Base-by-base conservation (phyloP, 2,329 filamentous ascomycete species). In the Cytospora leucostoma region DNA sequence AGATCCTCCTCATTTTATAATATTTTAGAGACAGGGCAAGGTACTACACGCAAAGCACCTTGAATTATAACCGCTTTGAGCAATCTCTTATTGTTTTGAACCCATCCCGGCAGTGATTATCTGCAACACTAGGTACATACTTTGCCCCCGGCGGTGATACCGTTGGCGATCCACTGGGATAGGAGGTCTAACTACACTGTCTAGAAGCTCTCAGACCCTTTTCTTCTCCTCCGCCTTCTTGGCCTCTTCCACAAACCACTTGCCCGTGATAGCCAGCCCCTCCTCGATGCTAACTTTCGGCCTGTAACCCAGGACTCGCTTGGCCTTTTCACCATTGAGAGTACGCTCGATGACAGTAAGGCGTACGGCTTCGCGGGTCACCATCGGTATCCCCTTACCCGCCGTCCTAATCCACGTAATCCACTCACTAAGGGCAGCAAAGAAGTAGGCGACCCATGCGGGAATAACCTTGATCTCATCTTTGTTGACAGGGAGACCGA, bases 361-460 rank as follows among this genome's bases (percentile, higher is more conserved):
- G 17, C 51, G 65, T 12, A 70, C 61, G 8, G 67, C 64, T 56
- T 68, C 66, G 40, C 64, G 50, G 4, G 63, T 67, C 21, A 69
- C 50, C 3, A 56, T 60, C 0, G 66, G 61, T n/a, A 66, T 63
- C 17, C 63, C 53, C 27, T 38, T 64, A 53, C 67, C 67, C 13
- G 58, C 66, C 8, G 66, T 63, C 3, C 52, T 38, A 2, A 65
- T 37, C 68, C 67, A 68, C 19, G 59, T 66, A 4, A 67, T 32
- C 69, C 69, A 72, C 60, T 75, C 73, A 21, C 62, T 66, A 44
- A 73, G 34, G 17, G 53, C 34, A 3, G 71, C 71, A n/a, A 72
- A 61, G 11, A 65, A 38, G n/a, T 72, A 57, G 1, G 66, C 72
- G 34, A 70, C 50, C 66, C 68, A 70, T 7, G 56, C 27, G 10